Evolutionary conservation across 768 basidiomycete species (phyloP).

Genomic region (Mycena maculata): DNA sequence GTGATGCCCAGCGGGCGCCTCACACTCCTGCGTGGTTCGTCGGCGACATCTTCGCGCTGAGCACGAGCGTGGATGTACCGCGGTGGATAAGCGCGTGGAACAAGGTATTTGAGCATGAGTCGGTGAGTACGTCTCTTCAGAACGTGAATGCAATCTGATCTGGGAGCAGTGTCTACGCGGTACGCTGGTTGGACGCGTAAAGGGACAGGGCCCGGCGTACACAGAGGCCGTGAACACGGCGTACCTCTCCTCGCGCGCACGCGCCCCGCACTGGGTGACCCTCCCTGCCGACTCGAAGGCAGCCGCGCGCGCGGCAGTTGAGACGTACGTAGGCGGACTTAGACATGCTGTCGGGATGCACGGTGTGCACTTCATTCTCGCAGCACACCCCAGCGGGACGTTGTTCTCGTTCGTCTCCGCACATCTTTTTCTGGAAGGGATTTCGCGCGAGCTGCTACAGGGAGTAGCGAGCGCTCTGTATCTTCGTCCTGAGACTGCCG

Average conservation of each 20-base stretch:
- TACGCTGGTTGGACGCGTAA: constrained; percentile 11
- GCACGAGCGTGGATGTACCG: constrained; percentile 4
- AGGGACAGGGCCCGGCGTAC: constrained; percentile 1
- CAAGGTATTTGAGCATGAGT: constrained; percentile 6
- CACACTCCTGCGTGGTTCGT: neutral
- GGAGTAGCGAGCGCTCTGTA: constrained; percentile 5
- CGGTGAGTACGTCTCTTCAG: neutral
- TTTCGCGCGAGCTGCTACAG: constrained; percentile 10
- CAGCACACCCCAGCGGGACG: neutral
- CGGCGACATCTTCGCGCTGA: constrained; percentile 6
- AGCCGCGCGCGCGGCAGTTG: neutral
- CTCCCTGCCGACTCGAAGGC: constrained; percentile 3
- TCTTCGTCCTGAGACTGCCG: constrained; percentile 6
- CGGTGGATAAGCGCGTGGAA: constrained; percentile 13
- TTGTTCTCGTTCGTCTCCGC: constrained; percentile 3
- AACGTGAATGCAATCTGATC: neutral
- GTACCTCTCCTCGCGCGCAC: constrained; percentile 7
- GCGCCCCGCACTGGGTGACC: constrained; percentile 2
- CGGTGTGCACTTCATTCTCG: constrained; percentile 8
- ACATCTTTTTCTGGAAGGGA: constrained; percentile 11
- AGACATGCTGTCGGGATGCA: constrained; percentile 10
- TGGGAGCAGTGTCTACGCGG: constrained; percentile 2
- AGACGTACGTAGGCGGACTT: neutral
- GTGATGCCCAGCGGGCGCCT: neutral
- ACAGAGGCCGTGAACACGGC: constrained; percentile 14